phyloP scores from a whole-genome alignment of 805 yeast genomes.

The Myxozyma sirexii region DNA sequence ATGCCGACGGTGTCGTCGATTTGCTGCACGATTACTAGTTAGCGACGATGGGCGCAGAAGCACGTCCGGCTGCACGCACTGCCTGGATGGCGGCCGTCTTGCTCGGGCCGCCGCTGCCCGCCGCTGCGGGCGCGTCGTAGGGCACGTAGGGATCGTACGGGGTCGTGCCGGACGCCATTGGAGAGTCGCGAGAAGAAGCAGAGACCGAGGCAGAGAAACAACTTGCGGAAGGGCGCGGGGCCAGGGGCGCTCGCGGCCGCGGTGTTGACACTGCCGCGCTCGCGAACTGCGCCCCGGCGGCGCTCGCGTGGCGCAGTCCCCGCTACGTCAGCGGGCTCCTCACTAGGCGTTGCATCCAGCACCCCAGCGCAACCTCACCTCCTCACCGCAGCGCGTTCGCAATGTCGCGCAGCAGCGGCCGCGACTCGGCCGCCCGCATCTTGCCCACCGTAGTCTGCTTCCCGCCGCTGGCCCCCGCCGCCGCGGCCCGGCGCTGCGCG shows the following conservation, averaged over 20 bases:
- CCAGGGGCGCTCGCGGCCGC: background rate
- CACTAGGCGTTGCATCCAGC: too few relatives aligned
- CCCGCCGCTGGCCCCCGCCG: background rate
- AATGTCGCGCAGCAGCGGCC: constrained; percentile 24
- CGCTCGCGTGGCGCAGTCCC: constrained; percentile 7
- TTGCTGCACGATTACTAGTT: too few relatives aligned
- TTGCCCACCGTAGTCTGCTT: background rate
- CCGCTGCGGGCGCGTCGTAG: constrained; percentile 41
- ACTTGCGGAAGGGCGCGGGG: background rate
- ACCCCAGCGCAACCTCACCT: too few relatives aligned
- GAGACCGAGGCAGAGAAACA: background rate
- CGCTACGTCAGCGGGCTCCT: background rate
- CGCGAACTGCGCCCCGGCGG: constrained; percentile 6
- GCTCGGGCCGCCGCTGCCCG: constrained; percentile 48
- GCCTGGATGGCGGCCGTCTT: constrained; percentile 84
- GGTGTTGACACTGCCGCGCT: too few relatives aligned
- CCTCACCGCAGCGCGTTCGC: constrained; percentile 10
- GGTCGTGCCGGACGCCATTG: constrained; percentile 28
- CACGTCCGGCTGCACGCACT: constrained; percentile 57
- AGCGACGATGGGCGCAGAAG: too few relatives aligned
- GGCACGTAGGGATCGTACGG: constrained; percentile 89
- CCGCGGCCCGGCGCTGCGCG: background rate
- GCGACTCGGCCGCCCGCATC: constrained; percentile 2
- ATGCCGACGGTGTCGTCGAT: constrained; percentile 95
- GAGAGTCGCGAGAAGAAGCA: background rate